Evolutionary conservation across 2,329 filamentous ascomycete species (phyloP), one percentile per base, ranked within the genome.

Genomic region (Fusarium tjaetaba): DNA sequence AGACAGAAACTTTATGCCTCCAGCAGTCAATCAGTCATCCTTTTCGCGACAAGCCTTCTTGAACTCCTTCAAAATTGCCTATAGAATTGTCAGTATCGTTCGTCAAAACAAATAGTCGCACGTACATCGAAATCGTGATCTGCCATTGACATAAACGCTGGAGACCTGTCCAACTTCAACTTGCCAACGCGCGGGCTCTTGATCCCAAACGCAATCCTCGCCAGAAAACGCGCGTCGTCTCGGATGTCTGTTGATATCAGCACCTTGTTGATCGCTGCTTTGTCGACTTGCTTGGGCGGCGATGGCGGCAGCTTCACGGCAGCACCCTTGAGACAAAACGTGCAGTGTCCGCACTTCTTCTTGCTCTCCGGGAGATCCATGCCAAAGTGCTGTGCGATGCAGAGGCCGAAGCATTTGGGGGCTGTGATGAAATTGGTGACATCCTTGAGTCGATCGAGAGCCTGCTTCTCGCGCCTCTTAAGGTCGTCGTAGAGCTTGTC

Each of bases 141-240:
- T 32, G 83, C 85, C 81, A 91, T 84, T 8, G 86, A 88, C 51
- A 85, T 86, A 75, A 90, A 91, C 0, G 87, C 82, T 0, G 68
- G 39, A 13, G 78, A 78, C 57, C 81, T 86, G 18, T 84, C 81
- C 38, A 91, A 72, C 75, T 86, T 88, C 59, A 89, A 77, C 42
- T 81, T 78, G 10, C 80, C 83, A 2, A 89, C 84, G 2, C 89
- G 80, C 1, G 90, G 90, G 72, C 88, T 91, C 49, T 82, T 83
- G 76, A 92, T 91, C 0, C 90, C 90, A 76, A 91, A 92, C 0
- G 89, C 90, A 8, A 92, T 80, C 26, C 87, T 84, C 0, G 90
- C 88, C 34, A 92, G 80, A 71, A 90, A 88, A 18, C 89, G 80
- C 5, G 90, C 84, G 76, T 92, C 90, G 52, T 92, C 87, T 5